Conservation (phyloP, 2,329 filamentous ascomycete species). For the Aureobasidium mangrovei region DNA sequence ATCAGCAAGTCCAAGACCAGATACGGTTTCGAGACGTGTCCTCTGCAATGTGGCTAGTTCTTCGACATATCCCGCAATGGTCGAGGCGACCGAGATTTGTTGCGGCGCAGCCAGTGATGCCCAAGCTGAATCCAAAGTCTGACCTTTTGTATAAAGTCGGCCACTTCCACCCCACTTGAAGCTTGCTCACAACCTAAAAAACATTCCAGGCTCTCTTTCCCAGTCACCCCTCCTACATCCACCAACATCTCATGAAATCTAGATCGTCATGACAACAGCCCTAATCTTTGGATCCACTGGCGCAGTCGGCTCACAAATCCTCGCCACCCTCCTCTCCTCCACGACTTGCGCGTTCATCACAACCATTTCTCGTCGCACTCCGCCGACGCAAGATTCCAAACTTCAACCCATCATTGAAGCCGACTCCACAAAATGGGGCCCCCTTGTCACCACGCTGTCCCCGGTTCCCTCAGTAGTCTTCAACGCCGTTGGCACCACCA, state of each 20-base stretch:
- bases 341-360: conserved; percentile 14
- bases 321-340: conserved; percentile 14
- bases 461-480: conserved; percentile 17
- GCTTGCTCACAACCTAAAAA: too few species aligned
- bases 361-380: conserved; percentile 16
- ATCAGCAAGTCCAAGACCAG: neutral
- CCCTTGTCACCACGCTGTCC: conserved; percentile 10
- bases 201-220: too few species aligned
- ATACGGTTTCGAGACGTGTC: neutral
- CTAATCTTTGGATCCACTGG: conserved; percentile 19
- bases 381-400: too few species aligned
- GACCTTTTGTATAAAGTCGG: neutral
- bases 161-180: too few species aligned
- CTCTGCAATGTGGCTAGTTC: neutral
- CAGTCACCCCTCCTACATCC: too few species aligned
- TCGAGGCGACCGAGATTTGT: neutral
- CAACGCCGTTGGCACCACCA: conserved; percentile 29
- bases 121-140: neutral
- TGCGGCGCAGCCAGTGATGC: neutral
- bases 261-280: conserved; percentile 16
- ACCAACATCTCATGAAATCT: too few species aligned
- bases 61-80: neutral
- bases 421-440: conserved; percentile 17
- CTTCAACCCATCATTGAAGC: conserved; percentile 13
- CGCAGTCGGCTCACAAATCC: conserved; percentile 18